Percentiles rank a stretch among this genome's conserved stretches.
Conservation (phyloP, 2,329 filamentous ascomycete genomes). For the Fusarium beomiforme region DNA sequence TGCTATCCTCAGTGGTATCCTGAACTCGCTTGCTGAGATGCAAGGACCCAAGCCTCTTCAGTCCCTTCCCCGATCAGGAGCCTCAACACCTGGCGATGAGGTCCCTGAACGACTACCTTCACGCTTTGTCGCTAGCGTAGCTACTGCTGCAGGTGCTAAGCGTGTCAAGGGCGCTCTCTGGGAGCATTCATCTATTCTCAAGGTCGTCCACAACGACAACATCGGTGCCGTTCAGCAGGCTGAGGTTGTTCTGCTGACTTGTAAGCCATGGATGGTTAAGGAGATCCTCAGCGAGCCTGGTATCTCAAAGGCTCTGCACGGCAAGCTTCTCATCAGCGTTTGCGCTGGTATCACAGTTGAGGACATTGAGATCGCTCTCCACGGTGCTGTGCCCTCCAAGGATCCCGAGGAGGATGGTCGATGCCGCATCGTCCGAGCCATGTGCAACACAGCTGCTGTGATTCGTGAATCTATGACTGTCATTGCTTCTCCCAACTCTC, state of each 20-base stretch:
- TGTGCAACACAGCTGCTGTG: conserved; percentile 85
- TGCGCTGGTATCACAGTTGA: conserved; percentile 78
- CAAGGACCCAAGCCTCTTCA: conserved; percentile 58
- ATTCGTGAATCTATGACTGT: conserved; percentile 87
- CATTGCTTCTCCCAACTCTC: conserved; percentile 70
- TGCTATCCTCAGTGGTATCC: conserved; percentile 83
- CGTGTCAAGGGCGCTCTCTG: conserved; percentile 73
- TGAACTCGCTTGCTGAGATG: conserved; percentile 71
- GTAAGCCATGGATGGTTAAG: conserved; percentile 80
- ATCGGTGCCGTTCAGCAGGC: conserved; percentile 71
- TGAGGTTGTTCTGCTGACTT: conserved; percentile 80
- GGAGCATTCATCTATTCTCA: conserved; percentile 69
- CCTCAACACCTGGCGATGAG: conserved; percentile 57
- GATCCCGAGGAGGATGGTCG: conserved; percentile 57
- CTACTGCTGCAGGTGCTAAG: conserved; percentile 73
- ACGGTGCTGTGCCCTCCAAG: conserved; percentile 62
- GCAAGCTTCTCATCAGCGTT: conserved; percentile 85
- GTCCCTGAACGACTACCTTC: conserved; percentile 70
- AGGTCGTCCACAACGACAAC: conserved; percentile 78
- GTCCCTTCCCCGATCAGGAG: conserved; percentile 51
- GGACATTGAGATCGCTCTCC: conserved; percentile 73
- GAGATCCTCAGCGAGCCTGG: conserved; percentile 74
- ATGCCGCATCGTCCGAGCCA: conserved; percentile 77
- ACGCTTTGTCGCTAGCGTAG: conserved; percentile 84
- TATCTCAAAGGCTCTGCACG: conserved; percentile 76